Conservation (phyloP, 2,329 filamentous ascomycete genomes). For the Cladosporium austrohemisphaericum region DNA sequence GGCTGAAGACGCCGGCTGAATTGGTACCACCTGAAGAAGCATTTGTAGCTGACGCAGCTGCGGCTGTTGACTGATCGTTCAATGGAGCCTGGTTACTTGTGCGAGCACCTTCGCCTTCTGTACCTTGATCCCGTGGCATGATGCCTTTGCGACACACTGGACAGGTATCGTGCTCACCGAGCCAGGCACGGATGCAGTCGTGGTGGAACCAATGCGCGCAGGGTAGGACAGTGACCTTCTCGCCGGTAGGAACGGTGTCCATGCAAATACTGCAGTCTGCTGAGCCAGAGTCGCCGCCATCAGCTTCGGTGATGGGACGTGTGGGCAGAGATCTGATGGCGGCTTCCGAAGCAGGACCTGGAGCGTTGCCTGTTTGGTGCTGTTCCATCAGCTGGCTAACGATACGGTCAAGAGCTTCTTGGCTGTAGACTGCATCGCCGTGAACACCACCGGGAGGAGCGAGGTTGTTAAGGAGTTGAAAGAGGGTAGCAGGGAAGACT, state of each 20-base stretch:
- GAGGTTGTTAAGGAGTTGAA: constrained; percentile 20
- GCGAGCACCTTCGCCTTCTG: constrained; percentile 5
- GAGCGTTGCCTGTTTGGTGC: constrained; percentile 69
- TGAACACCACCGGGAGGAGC: constrained; percentile 45
- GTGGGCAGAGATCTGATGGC: constrained; percentile 68
- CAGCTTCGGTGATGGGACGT: constrained; percentile 64
- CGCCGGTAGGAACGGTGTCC: constrained; percentile 70
- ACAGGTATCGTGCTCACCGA: constrained; percentile 88
- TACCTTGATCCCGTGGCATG: constrained; percentile 31
- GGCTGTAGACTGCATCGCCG: constrained; percentile 80
- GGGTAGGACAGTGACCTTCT: constrained; percentile 72
- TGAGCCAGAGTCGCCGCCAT: constrained; percentile 66
- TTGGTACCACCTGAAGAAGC: neutral
- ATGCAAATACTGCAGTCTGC: constrained; percentile 94
- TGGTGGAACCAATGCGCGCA: constrained; percentile 95
- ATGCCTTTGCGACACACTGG: constrained; percentile 68
- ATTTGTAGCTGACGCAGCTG: neutral
- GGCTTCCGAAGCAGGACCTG: constrained; percentile 71
- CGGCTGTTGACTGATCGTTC: constrained; percentile 1
- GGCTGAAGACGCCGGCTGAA: constrained; percentile 27
- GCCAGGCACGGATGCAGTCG: constrained; percentile 75
- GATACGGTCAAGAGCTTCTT: constrained; percentile 85
- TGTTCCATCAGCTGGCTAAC: constrained; percentile 86
- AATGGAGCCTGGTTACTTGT: constrained; percentile 7
- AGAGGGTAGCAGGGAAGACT: constrained; percentile 17